Conservation (phyloP, 805 yeast genomes). For the Metschnikowia dekortorum region DNA sequence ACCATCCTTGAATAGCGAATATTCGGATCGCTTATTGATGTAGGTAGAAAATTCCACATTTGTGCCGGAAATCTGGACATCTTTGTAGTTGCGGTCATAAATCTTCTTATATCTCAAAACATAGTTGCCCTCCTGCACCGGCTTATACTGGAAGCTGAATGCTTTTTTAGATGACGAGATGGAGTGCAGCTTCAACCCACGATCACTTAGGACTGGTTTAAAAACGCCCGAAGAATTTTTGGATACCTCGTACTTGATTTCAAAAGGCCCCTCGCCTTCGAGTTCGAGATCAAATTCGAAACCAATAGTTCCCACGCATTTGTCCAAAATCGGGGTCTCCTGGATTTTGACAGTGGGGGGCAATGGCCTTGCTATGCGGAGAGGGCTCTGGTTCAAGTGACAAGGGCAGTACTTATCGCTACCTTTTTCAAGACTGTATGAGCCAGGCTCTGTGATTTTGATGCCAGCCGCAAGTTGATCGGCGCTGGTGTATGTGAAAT, state of each 20-base stretch:
- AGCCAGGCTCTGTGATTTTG: conserved; percentile 57
- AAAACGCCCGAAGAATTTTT: conserved; percentile 34
- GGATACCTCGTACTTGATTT: conserved; percentile 57
- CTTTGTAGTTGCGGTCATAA: conserved; percentile 49
- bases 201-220: conserved; percentile 29
- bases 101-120: conserved; percentile 64
- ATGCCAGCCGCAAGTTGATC: conserved; percentile 29
- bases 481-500: conserved; percentile 21
- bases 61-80: neutral
- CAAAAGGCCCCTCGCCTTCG: conserved; percentile 80
- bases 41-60: conserved; percentile 60
- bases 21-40: conserved; percentile 63
- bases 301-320: conserved; percentile 92
- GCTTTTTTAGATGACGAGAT: conserved; percentile 18
- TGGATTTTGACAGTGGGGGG: conserved; percentile 38
- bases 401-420: conserved; percentile 66
- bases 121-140: conserved; percentile 77
- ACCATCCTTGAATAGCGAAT: conserved; percentile 25
- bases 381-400: conserved; percentile 26
- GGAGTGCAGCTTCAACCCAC: conserved; percentile 21
- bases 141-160: conserved; percentile 57
- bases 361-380: conserved; percentile 11
- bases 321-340: conserved; percentile 67
- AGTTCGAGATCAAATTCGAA: conserved; percentile 59
- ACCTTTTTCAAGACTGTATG: conserved; percentile 52